phyloP scores from a whole-genome alignment of 768 basidiomycete genomes.

The Cyathus striatus region DNA sequence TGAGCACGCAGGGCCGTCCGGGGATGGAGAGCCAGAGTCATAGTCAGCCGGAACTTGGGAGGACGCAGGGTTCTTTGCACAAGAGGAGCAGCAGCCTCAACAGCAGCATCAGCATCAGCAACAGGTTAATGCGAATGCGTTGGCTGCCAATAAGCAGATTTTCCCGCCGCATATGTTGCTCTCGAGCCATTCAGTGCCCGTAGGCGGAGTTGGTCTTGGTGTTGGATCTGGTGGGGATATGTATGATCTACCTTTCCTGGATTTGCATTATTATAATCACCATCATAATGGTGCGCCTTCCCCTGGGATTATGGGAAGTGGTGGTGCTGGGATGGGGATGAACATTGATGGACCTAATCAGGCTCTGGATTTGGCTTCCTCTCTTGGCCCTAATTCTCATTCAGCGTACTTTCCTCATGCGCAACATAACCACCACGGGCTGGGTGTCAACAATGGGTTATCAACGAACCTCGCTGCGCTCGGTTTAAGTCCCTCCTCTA shows the following conservation, averaged over 20 bases:
- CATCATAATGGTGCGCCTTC: conserved; percentile 1
- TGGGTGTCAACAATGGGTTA: no score
- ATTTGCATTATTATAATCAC: conserved; percentile 61
- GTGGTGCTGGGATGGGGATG: conserved; percentile 5
- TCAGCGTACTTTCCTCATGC: conserved; percentile 3
- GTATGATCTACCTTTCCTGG: conserved; percentile 60
- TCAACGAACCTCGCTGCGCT: not conserved
- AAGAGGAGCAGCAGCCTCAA: no score
- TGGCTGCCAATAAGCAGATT: no score
- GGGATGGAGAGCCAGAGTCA: not conserved
- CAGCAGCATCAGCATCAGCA: not conserved
- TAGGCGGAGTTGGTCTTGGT: not conserved
- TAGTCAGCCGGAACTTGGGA: not conserved
- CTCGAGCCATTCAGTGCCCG: not conserved
- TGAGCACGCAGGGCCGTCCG: conserved; percentile 5
- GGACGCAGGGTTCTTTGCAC: not conserved
- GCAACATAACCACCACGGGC: not conserved
- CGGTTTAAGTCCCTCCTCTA: not conserved
- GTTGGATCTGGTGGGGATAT: conserved; percentile 2
- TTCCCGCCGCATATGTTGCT: not conserved
- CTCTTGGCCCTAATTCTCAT: conserved; percentile 7
- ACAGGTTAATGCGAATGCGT: not conserved
- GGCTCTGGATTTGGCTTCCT: conserved; percentile 24
- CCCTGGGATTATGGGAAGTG: conserved; percentile 3
- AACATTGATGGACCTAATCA: conserved; percentile 1